Evolutionary conservation across 306 rosid genomes (phyloP), one percentile per base, ranked within the genome.

Genomic region (Ormosia semicastrata): DNA sequence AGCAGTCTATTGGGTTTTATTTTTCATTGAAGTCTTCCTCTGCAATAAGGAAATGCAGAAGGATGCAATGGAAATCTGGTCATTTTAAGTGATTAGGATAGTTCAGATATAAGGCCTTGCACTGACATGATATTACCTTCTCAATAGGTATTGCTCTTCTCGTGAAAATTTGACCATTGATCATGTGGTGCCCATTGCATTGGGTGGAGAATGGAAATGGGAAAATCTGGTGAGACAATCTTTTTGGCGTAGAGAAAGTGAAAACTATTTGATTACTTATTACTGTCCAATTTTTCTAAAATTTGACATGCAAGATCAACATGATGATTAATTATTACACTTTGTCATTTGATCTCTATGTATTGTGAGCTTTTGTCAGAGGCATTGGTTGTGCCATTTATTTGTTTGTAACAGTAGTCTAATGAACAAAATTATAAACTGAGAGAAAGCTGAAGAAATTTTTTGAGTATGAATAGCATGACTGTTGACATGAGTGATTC

Each of bases 121-220:
- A 18, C 70, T 71, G 37, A 72, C 33, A 40, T 73, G 17, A 15
- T 43, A 4, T 64, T 54, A 44, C 67, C 57, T 65, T 74, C 34
- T 71, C 66, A 41, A 78, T 89, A 91, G 93, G 87, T 91, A 89
- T 77, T 91, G 95, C 79, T 91, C 85, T 75, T 78, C 92, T 15
- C 79, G 66, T 6, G 91, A 91, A 65, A 86, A 88, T 82, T 86
- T 91, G 89, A 91, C 95, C 67, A 88, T 91, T 59, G 95, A 91
- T 74, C 95, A 91, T 85, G 93, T 91, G 46, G 37, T 89, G 58
- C 93, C 95, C 24, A 65, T 68, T 52, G 84, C 91, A 57, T 82
- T 80, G 17, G 93, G 95, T 24, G 95, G 95, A 84, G 85, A 86
- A 80, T 91, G 93, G 95, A 86, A 73, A 41, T 89, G 95, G 95